phyloP scores from a whole-genome alignment of 371 early-diverging fungal species.

The Rhizopus arrhizus region DNA sequence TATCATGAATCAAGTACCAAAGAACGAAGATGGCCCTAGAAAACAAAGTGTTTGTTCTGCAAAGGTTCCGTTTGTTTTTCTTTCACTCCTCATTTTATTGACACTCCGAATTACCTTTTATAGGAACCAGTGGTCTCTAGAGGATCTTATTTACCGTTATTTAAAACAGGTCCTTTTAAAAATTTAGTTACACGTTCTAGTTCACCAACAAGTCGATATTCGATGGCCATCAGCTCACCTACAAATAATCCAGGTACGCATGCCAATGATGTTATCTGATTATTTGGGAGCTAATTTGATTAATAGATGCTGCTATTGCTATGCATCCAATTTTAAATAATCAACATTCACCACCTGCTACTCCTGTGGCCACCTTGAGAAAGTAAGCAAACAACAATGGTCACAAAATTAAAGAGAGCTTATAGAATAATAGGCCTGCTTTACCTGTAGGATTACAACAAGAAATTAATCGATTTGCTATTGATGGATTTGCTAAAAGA shows the following conservation, averaged over 20 bases:
- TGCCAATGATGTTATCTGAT: background rate
- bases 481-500: constrained; percentile 90
- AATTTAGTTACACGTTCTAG: constrained; percentile 30
- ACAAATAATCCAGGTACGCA: constrained; percentile 34
- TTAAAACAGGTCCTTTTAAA: constrained; percentile 35
- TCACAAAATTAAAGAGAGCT: background rate
- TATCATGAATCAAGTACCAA: constrained; percentile 9
- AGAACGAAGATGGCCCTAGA: constrained; percentile 11
- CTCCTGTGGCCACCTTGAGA: constrained; percentile 13
- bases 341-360: constrained; percentile 8
- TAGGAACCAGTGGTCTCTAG: constrained; percentile 25
- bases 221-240: constrained; percentile 30
- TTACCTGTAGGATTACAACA: constrained; percentile 69
- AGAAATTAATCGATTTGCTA: constrained; percentile 80
- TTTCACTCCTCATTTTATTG: constrained; percentile 8
- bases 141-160: constrained; percentile 38
- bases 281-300: background rate
- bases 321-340: constrained; percentile 52
- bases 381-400: constrained; percentile 10
- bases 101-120: background rate
- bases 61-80: constrained; percentile 5
- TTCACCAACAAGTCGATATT: constrained; percentile 19
- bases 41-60: constrained; percentile 28
- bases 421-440: constrained; percentile 36
- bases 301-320: constrained; percentile 49